Percentiles rank a stretch among this genome's conserved stretches.
These are phyloP conservation scores for Serendipita sp. DNA, from an alignment of 768 basidiomycete genomes.

Conservation along the genomic window DNA sequence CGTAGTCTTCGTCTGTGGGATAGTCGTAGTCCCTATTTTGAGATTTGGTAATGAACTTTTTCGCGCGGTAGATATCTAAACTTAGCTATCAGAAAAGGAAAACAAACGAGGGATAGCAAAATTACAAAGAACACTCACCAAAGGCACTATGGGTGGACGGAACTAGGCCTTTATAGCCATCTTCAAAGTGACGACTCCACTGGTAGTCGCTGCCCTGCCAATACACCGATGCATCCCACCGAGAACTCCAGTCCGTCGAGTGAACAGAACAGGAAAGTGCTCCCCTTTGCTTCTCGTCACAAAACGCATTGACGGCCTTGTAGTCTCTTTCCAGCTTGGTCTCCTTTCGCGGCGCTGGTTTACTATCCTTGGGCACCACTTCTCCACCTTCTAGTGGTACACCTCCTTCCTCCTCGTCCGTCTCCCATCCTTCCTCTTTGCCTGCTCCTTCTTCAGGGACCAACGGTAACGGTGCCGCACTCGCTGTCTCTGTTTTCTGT, in stretches of 20 bases:
- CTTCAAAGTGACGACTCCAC: not conserved
- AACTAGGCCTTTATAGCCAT: not conserved
- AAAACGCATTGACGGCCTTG: not conserved
- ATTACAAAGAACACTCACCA: not conserved
- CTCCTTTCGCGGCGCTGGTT: not conserved
- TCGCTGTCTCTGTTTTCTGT: not conserved
- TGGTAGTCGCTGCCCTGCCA: not conserved
- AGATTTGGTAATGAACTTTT: constrained; percentile 2
- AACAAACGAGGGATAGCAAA: not conserved
- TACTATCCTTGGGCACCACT: no score
- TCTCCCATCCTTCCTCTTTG: no score
- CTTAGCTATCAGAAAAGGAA: not conserved
- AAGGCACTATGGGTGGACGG: not conserved
- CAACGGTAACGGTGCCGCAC: not conserved
- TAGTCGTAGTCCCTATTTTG: not conserved
- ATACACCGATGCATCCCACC: not conserved
- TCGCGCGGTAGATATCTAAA: constrained; percentile 1
- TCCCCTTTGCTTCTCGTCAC: not conserved
- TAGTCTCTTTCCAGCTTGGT: not conserved
- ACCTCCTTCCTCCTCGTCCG: no score
- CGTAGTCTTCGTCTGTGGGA: not conserved
- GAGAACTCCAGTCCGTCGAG: not conserved
- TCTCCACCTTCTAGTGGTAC: no score
- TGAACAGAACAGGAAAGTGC: not conserved
- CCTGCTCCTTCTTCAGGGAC: not conserved